Evolutionary conservation across 225 moss, liverwort and hornwort genomes (phyloP).

Genomic region (Asterella californica): DNA sequence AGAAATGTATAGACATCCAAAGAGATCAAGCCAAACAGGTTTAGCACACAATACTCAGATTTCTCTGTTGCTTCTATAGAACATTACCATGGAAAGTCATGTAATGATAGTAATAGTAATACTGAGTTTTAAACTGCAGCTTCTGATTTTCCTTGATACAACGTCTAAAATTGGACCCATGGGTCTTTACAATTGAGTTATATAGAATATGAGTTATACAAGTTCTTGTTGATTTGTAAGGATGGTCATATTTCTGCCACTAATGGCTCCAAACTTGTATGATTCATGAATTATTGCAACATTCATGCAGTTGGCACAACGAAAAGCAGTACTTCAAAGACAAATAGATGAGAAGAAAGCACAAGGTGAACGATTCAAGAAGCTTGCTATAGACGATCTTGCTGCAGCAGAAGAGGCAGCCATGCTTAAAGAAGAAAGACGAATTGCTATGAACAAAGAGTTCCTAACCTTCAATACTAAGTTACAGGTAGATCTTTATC

Average conservation of each 20-base stretch:
- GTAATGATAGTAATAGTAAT: too few species aligned
- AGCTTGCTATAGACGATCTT: slow-evolving; percentile 33
- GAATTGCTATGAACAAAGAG: slow-evolving; percentile 25
- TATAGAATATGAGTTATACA: too few species aligned
- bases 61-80: too few species aligned
- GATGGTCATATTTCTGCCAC: too few species aligned
- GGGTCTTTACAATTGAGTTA: too few species aligned
- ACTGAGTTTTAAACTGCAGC: too few species aligned
- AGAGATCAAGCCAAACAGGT: slow-evolving; percentile 34
- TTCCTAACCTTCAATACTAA: slow-evolving; percentile 25
- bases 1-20: slow-evolving; percentile 26
- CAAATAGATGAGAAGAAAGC: slow-evolving; percentile 25
- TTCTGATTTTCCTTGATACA: too few species aligned
- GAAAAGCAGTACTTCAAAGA: slow-evolving; percentile 13
- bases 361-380: slow-evolving; percentile 37
- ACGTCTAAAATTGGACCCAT: too few species aligned
- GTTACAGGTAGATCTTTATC: slow-evolving; percentile 15
- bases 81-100: too few species aligned
- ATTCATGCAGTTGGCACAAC: slow-evolving; percentile 27
- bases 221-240: too few species aligned
- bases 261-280: too few species aligned
- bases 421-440: slow-evolving; percentile 18
- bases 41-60: neutral
- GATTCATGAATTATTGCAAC: too few species aligned
- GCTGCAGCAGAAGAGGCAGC: slow-evolving; percentile 24